Percentiles rank a stretch among this genome's conserved stretches.
phyloP scores from a whole-genome alignment of 2,329 filamentous ascomycete species.

The Claviceps fusiformis region DNA sequence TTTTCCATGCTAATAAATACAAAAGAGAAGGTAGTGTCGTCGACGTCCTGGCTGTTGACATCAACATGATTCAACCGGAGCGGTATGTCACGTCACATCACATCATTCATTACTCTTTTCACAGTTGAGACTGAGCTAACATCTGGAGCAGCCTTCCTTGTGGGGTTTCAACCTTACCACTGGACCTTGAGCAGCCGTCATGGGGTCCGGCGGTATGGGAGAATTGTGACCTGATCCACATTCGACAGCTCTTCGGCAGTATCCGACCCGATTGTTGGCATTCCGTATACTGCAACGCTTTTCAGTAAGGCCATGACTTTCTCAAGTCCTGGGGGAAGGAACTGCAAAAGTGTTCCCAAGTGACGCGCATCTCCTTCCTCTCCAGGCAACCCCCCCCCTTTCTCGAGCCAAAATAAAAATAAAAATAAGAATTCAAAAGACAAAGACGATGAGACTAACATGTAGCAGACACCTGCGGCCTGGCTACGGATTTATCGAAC shows the following conservation, averaged over 20 bases:
- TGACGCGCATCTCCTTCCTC: no score
- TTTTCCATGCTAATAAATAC: neutral
- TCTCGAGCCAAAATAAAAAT: no score
- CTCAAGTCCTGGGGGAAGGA: no score
- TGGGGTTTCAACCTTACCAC: slow-evolving; percentile 40
- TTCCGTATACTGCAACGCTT: slow-evolving; percentile 57
- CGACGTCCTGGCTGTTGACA: slow-evolving; percentile 24
- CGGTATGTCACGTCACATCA: slow-evolving; percentile 15
- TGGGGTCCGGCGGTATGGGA: slow-evolving; percentile 37
- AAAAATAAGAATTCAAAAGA: no score
- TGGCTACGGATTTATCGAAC: slow-evolving; percentile 64
- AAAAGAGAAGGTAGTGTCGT: neutral
- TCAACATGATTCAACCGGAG: slow-evolving; percentile 26
- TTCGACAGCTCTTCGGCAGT: slow-evolving; percentile 67
- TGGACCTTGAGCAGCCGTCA: slow-evolving; percentile 58
- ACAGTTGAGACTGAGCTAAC: slow-evolving; percentile 7
- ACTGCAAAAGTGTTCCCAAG: no score
- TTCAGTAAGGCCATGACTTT: slow-evolving; percentile 37
- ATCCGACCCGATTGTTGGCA: slow-evolving; percentile 56
- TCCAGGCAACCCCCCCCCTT: no score
- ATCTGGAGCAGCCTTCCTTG: slow-evolving; percentile 47
- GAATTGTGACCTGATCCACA: slow-evolving; percentile 69
- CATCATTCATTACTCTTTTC: no score
- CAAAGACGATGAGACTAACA: neutral
- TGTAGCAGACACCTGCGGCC: slow-evolving; percentile 60